Base-by-base conservation (phyloP, 176 grass and related monocot genomes). In the Oryza glumipatula region DNA sequence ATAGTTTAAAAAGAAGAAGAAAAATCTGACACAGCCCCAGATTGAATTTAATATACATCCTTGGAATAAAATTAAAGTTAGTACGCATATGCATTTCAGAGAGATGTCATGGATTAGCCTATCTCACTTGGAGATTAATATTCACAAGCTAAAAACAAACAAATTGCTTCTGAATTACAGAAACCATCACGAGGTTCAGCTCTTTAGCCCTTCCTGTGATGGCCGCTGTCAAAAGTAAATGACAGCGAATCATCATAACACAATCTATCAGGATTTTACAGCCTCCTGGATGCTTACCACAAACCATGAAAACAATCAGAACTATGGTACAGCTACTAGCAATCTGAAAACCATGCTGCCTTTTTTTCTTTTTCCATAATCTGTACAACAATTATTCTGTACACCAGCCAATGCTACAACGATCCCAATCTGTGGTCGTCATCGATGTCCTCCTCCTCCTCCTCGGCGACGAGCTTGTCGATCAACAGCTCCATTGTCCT, bases 401-500 rank as follows among this genome's bases (percentile, higher is more conserved):
- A 81, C 81, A 87, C 41, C 0, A 44, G n/a, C 17, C 77, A 73
- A 84, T 84, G 76, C 76, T 87, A 91, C 81, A 84, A 91, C 6
- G 67, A 84, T 15, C 65, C 71, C 54, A 39, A 9, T 22, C 67
- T 71, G 23, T 87, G 65, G 41, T 87, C 15, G 0, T 28, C 9
- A 64, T 54, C 51, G 16, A 35, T 67, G 26, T 84, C 82, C 1
- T 41, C 39, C 7, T 41, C 39, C 7, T 41, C 39, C 39, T 41
- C 39, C 63, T 91, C 84, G 38, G 16, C 7, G 58, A 51, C 68
- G 67, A 99, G 81, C 79, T 91, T 99, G 52, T 91, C 78, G 17
- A 96, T 92, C 76, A 99, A 35, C 38, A 88, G 70, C 83, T 94
- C 90, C 82, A 99, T 87, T 80, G 90, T 94, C 73, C 67, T 91